Evolutionary conservation across 164 flowering plant species (phyloP), one percentile per base, ranked within the genome.

Genomic region (Platanus orientalis): DNA sequence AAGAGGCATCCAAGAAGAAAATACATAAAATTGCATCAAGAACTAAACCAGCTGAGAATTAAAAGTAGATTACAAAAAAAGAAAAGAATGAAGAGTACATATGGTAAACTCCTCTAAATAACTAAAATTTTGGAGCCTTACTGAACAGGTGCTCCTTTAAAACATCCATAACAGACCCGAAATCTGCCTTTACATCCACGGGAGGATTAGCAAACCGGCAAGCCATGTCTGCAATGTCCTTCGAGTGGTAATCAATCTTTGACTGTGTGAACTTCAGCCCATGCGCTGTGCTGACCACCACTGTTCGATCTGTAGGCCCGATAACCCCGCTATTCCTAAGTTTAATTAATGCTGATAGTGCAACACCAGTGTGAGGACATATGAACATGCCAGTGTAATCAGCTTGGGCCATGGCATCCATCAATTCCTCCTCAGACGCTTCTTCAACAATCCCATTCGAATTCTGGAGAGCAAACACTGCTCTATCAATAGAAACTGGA

Each of bases 321-420:
- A 92, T 88, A 21, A 92, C 83, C 42, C 91, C 96, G 62, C 84
- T 78, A 4, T 71, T 73, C 74, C 95, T 80, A 50, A 92, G 87
- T 76, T 92, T 92, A 50, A 69, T 69, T 81, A 92, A 61, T 6
- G 96, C 92, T 0, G 91, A 69, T 75, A 92, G 60, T 0, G 96
- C 97, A 67, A 92, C 97, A 28, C 97, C 97, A 10, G 97, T 92
- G 54, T 87, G 97, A 42, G 97, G 98, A 55, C 96, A 88, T 10
- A 81, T 80, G 61, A 89, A 92, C 96, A 92, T 92, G 10, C 96
- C 96, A 1, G 86, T 81, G 1, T 89, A 84, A 75, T 89, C 98
- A 0, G 98, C 96, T 47, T 72, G 86, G 1, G 92, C 81, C 85
- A 80, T 83, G 4, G 94, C 92, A 70, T 89, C 94, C 97, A 92